Evolutionary conservation across 2,329 filamentous ascomycete species (phyloP).

Genomic region (Stachybotrys chartarum): DNA sequence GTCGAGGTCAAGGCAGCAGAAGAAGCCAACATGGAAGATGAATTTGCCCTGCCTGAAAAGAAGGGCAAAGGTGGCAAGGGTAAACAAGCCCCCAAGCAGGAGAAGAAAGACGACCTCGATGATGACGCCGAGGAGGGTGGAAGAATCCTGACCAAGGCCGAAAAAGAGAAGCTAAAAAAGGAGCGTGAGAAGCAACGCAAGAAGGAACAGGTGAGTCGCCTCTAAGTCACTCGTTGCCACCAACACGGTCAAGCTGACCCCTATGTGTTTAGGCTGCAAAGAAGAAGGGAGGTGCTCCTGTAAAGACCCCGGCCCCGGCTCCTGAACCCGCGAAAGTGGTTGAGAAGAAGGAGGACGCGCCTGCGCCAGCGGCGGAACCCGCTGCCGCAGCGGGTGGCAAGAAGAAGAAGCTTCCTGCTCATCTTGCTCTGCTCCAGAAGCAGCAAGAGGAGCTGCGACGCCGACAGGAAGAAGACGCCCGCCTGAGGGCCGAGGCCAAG

Average conservation of each 20-base stretch:
- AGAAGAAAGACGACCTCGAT: constrained; percentile 39
- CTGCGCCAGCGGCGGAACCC: constrained; percentile 33
- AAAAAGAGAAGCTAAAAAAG: constrained; percentile 98
- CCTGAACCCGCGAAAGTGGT: constrained; percentile 26
- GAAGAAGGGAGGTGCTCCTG: constrained; percentile 56
- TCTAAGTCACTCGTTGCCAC: neutral
- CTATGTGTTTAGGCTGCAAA: constrained; percentile 54
- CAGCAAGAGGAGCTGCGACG: constrained; percentile 72
- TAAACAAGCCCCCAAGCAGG: constrained; percentile 31
- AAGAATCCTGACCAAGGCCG: constrained; percentile 86
- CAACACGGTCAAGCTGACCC: constrained; percentile 2
- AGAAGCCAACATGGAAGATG: constrained; percentile 78
- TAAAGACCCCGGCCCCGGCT: constrained; percentile 7
- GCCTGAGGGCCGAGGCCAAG: constrained; percentile 54
- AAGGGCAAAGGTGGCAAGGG: constrained; percentile 55
- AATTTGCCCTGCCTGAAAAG: constrained; percentile 78
- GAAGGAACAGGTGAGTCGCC: constrained; percentile 73
- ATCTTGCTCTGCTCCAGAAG: constrained; percentile 67
- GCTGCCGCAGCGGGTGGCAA: constrained; percentile 42
- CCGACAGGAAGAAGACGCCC: constrained; percentile 59
- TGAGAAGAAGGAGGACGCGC: constrained; percentile 56
- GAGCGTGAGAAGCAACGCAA: constrained; percentile 97
- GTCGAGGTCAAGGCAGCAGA: constrained; percentile 75
- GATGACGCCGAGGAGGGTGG: constrained; percentile 50
- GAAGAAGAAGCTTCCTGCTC: constrained; percentile 87